Evolutionary conservation across 208 protist species (phyloP).

Genomic region (Wallacemonas sp.): DNA sequence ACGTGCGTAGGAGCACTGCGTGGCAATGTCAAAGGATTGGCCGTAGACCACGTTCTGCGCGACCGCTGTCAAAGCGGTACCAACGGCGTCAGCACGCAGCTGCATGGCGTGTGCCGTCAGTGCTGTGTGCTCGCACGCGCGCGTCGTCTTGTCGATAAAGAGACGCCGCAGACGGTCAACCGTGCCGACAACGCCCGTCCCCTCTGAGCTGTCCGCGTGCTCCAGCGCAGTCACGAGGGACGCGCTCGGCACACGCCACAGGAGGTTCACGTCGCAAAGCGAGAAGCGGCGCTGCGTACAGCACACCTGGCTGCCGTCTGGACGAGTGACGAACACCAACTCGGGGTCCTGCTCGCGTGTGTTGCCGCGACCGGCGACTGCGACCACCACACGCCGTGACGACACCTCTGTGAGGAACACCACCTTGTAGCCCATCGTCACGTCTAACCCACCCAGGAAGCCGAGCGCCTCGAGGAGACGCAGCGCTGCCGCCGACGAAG

Average conservation of each 20-base stretch:
- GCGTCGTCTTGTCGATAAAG: neutral
- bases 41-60: constrained; percentile 61
- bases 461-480: constrained; percentile 38
- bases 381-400: constrained; percentile 27
- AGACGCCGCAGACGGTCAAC: constrained; percentile 8
- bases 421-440: constrained; percentile 15
- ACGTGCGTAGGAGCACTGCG: constrained; percentile 53
- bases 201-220: neutral
- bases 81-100: constrained; percentile 14
- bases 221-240: constrained; percentile 6
- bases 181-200: neutral
- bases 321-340: constrained; percentile 14
- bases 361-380: constrained; percentile 30
- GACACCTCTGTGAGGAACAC: constrained; percentile 34
- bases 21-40: constrained; percentile 24
- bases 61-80: constrained; percentile 28
- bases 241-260: constrained; percentile 24
- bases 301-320: constrained; percentile 23
- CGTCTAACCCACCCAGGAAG: constrained; percentile 32
- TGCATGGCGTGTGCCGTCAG: neutral
- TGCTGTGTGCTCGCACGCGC: neutral
- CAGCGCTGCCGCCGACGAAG: neutral
- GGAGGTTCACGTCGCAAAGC: constrained; percentile 48
- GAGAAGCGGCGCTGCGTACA: constrained; percentile 27
- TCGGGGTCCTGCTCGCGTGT: constrained; percentile 64